Base-by-base conservation (phyloP, 2,329 filamentous ascomycete species). In the Biscogniauxia marginata region DNA sequence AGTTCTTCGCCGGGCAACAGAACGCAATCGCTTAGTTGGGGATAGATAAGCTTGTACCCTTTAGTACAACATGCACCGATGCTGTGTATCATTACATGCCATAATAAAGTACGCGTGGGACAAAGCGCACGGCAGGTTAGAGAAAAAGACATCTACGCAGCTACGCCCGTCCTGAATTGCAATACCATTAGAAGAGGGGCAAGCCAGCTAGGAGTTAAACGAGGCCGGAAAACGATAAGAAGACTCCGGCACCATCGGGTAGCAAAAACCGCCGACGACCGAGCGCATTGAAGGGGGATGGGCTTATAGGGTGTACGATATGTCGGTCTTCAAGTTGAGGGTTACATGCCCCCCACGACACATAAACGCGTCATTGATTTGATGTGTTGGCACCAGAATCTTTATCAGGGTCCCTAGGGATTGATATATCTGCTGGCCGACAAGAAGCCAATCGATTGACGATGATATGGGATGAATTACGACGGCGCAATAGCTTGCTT, bases 1-100 rank as follows among this genome's bases (percentile, higher is more conserved):
- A 82, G 65, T 88, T 87, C 71, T 88, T 87, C 69, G 80, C 80
- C 18, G 67, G 64, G 3, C 62, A 57, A 44, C 61, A 69, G 53
- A 70, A 66, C 30, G 58, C 67, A 3, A 60, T 67, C 44, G 64
- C 61, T 3, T 61, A 24, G n/a, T 6, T 44, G 4, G 46, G 8
- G 23, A 54, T 25, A 7, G 18, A 11, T 6, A 19, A 49, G 47
- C 16, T 53, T 43, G 13, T 13, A 30, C 30, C 34, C 39, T 21
- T 48, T 2, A n/a, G 43, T 23, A 21, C 25, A 23, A 4, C 23
- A 23, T 23, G 23, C 25, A 39, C 19, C 7, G 16, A 46, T 46
- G 44, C 9, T 46, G 44, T 24, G 49, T 51, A 30, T 24, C 20
- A 47, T 46, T 34, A 47, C 44, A 34, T 52, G n/a, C 3, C 24